phyloP scores from a whole-genome alignment of 2,329 filamentous ascomycete genomes.

The Fusarium begoniae region DNA sequence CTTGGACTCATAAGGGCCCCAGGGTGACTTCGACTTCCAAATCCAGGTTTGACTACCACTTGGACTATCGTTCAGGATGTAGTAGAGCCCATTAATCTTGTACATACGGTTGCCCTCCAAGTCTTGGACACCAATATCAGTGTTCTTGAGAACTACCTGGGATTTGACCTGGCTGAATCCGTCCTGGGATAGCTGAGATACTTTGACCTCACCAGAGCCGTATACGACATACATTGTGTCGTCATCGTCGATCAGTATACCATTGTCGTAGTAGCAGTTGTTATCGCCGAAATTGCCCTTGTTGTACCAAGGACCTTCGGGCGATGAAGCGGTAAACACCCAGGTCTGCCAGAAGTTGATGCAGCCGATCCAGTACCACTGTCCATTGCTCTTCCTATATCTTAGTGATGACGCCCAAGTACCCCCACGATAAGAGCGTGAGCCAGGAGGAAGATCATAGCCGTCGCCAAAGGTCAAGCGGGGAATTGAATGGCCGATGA shows the following conservation, averaged over 20 bases:
- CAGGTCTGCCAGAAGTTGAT: conserved; percentile 61
- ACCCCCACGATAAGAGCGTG: conserved; percentile 60
- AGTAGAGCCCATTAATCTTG: conserved; percentile 59
- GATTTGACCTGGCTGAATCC: conserved; percentile 56
- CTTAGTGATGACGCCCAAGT: conserved; percentile 65
- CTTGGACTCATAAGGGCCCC: conserved; percentile 61
- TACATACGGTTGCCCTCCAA: conserved; percentile 67
- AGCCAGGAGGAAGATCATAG: conserved; percentile 55
- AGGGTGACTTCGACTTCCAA: conserved; percentile 59
- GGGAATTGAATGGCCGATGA: conserved; percentile 56
- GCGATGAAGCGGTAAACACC: conserved; percentile 58
- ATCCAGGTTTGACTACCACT: conserved; percentile 56
- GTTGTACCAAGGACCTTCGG: conserved; percentile 55
- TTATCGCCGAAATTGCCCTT: conserved; percentile 46
- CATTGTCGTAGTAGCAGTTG: conserved; percentile 65
- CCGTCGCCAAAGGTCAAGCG: conserved; percentile 55
- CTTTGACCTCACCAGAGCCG: conserved; percentile 57
- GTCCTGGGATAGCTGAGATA: conserved; percentile 61
- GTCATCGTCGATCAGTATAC: conserved; percentile 66
- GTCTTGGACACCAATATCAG: conserved; percentile 55
- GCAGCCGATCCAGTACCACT: conserved; percentile 68
- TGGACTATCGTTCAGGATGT: conserved; percentile 61
- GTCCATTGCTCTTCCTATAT: conserved; percentile 58
- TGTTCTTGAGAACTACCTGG: conserved; percentile 53
- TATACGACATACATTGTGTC: conserved; percentile 68